Evolutionary conservation across 2,329 filamentous ascomycete species (phyloP).

Genomic region (Stagonosporopsis chrysanthemi): DNA sequence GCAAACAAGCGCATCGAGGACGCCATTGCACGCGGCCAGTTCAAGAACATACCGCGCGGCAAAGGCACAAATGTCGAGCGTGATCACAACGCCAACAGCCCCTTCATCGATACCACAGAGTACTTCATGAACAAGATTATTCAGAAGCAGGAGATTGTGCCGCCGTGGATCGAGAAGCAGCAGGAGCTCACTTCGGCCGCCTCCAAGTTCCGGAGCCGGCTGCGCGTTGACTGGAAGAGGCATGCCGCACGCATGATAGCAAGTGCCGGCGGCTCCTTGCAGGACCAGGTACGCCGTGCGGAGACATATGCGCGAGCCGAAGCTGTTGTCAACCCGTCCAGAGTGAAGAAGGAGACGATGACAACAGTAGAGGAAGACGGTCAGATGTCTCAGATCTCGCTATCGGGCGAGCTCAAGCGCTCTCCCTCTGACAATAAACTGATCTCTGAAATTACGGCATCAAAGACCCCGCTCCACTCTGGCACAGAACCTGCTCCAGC

Average conservation of each 20-base stretch:
- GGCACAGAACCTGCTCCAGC: conserved; percentile 10
- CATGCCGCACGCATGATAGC: conserved; percentile 82
- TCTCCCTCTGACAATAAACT: conserved; percentile 29
- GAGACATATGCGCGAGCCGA: conserved; percentile 80
- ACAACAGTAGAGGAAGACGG: conserved; percentile 55
- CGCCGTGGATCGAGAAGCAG: conserved; percentile 99
- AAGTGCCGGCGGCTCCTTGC: conserved; percentile 75
- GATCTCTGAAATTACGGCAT: conserved; percentile 38
- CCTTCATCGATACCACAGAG: conserved; percentile 94
- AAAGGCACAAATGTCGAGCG: conserved; percentile 80
- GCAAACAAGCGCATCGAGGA: conserved; percentile 95
- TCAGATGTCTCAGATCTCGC: conserved; percentile 57
- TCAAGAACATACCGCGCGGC: conserved; percentile 73
- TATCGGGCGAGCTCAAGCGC: conserved; percentile 54
- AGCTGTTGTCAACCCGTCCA: conserved; percentile 65
- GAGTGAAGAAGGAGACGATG: conserved; percentile 53
- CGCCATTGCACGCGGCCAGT: conserved; percentile 89
- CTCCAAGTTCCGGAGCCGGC: conserved; percentile 72
- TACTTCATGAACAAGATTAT: conserved; percentile 99
- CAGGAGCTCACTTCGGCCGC: conserved; percentile 80
- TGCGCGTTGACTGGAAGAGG: conserved; percentile 83
- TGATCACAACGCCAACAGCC: conserved; percentile 83
- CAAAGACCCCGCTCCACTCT: conserved; percentile 26
- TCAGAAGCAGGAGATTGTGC: conserved; percentile 91
- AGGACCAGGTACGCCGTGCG: conserved; percentile 75